These are phyloP conservation scores for Entophlyctis luteolus DNA, from an alignment of 192 early-diverging fungal genomes.

Conservation along the genomic window DNA sequence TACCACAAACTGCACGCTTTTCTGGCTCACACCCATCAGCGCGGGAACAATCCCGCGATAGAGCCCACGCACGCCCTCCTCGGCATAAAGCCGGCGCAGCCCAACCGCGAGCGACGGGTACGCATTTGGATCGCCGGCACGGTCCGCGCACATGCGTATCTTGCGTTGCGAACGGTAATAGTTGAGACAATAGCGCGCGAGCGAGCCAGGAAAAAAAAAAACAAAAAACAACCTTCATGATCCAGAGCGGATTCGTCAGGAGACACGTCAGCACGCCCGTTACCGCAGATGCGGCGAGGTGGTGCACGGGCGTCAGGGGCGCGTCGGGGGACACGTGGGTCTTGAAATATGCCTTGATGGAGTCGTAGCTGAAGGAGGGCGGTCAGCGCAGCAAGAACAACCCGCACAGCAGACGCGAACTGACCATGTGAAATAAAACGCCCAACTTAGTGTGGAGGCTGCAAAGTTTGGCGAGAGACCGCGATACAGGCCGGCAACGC, in stretches of 20 bases:
- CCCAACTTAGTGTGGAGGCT: slow-evolving; percentile 89
- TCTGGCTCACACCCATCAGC: slow-evolving; percentile 86
- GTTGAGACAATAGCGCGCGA: too few relatives aligned
- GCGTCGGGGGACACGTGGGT: not conserved
- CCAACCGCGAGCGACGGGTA: slow-evolving; percentile 51
- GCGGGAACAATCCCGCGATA: slow-evolving; percentile 91
- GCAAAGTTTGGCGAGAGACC: slow-evolving; percentile 83
- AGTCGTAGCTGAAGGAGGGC: slow-evolving; percentile 41
- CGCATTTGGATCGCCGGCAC: slow-evolving; percentile 33
- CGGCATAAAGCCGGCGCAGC: slow-evolving; percentile 63
- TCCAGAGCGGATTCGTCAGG: slow-evolving; percentile 91
- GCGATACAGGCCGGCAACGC: slow-evolving; percentile 74
- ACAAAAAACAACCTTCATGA: slow-evolving; percentile 82
- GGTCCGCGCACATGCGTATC: slow-evolving; percentile 67
- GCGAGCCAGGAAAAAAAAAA: too few relatives aligned
- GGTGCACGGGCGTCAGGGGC: slow-evolving; percentile 65
- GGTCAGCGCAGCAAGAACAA: not conserved
- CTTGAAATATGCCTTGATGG: slow-evolving; percentile 49
- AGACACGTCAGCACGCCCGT: slow-evolving; percentile 82
- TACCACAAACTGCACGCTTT: slow-evolving; percentile 94
- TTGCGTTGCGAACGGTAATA: too few relatives aligned
- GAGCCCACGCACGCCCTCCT: slow-evolving; percentile 81
- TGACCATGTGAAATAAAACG: slow-evolving; percentile 92
- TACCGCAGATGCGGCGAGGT: slow-evolving; percentile 72
- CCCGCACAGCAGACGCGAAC: not conserved